Percentiles rank a stretch among this genome's conserved stretches.
Conservation (phyloP, 257 asterid genomes). For the Nicotiana benthamiana region DNA sequence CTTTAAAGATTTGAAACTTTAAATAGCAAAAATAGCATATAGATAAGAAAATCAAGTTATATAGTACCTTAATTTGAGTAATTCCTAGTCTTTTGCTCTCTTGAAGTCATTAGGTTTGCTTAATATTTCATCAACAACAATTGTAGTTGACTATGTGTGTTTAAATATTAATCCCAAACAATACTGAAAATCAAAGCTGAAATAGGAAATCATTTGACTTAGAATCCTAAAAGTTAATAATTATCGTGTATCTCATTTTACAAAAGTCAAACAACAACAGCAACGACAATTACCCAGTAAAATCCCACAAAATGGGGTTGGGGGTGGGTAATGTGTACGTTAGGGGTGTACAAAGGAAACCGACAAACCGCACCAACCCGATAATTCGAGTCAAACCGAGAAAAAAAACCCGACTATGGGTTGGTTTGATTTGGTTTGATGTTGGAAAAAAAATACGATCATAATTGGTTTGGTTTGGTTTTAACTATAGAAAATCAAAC, state of each 20-base stretch:
- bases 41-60: background rate
- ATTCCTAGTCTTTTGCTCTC: background rate
- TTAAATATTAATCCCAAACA: conserved; percentile 19
- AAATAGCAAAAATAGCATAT: background rate
- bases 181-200: conserved; percentile 29
- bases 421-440: too few relatives aligned
- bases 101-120: background rate
- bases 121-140: background rate
- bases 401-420: too few relatives aligned
- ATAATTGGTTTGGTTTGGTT: too few relatives aligned
- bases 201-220: conserved; percentile 40
- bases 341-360: too few relatives aligned
- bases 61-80: background rate
- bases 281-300: too few relatives aligned
- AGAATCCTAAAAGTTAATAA: background rate
- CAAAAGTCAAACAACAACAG: background rate
- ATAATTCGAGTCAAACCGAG: too few relatives aligned
- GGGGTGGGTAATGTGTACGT: too few relatives aligned
- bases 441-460: too few relatives aligned
- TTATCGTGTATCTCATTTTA: background rate
- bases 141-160: conserved; percentile 22
- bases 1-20: background rate
- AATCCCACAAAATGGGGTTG: too few relatives aligned
- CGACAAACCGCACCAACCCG: too few relatives aligned
- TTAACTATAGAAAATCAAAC: too few relatives aligned